These are phyloP conservation scores for Aspergillus luchuensis DNA, from an alignment of 2,329 filamentous ascomycete species.

Conservation along the genomic window DNA sequence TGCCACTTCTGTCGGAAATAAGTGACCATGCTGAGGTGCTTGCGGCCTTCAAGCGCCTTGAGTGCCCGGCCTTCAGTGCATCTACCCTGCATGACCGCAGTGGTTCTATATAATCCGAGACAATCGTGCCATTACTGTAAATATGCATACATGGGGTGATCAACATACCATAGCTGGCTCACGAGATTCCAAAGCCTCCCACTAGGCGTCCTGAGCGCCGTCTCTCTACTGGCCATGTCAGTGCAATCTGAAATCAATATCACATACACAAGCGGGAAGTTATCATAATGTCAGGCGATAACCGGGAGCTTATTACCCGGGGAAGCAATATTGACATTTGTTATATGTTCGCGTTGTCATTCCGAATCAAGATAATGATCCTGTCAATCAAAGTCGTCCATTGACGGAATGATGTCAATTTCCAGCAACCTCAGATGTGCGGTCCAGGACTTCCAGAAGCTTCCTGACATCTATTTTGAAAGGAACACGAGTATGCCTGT, in stretches of 20 bases:
- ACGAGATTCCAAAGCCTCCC: slow-evolving; percentile 61
- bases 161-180: slow-evolving; percentile 60
- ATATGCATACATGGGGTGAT: background rate
- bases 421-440: slow-evolving; percentile 59
- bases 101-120: slow-evolving; percentile 53
- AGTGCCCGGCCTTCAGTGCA: slow-evolving; percentile 68
- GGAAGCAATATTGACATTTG: background rate
- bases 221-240: slow-evolving; percentile 32
- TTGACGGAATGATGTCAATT: slow-evolving; percentile 60
- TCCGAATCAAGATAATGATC: background rate
- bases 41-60: slow-evolving; percentile 56
- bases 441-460: slow-evolving; percentile 54
- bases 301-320: slow-evolving; percentile 53
- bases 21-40: slow-evolving; percentile 65
- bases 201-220: slow-evolving; percentile 57
- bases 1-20: slow-evolving; percentile 62
- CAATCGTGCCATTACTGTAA: background rate
- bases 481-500: slow-evolving; percentile 53
- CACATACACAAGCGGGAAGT: slow-evolving; percentile 69
- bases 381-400: slow-evolving; percentile 43
- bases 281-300: slow-evolving; percentile 65
- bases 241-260: slow-evolving; percentile 65
- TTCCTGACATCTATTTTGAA: slow-evolving; percentile 63
- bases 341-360: background rate
- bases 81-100: slow-evolving; percentile 65